Evolutionary conservation across 139 green algal genomes (phyloP).

Genomic region (Picochlorum costavermella): DNA sequence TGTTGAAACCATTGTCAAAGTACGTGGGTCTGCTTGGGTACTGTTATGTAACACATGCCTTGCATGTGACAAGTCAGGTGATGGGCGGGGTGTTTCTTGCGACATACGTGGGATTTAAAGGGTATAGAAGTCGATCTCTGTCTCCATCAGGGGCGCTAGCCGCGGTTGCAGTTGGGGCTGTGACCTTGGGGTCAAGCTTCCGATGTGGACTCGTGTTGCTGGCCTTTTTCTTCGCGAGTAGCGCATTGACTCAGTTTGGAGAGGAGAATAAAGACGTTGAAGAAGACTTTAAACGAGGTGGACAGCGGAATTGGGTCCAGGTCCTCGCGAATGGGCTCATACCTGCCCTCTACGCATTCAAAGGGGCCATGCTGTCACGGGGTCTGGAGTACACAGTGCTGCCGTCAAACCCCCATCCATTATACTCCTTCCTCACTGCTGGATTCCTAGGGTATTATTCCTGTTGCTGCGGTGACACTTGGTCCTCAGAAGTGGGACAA

Average conservation of each 20-base stretch:
- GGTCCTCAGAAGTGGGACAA: conserved; percentile 80
- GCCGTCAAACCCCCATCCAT: not conserved
- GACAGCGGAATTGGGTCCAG: conserved; percentile 75
- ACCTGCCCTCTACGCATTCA: conserved; percentile 20
- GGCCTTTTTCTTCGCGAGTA: conserved; percentile 67
- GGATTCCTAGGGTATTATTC: conserved; percentile 77
- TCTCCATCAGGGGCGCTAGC: conserved; percentile 18
- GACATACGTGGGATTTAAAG: conserved; percentile 1
- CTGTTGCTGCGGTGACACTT: conserved; percentile 90
- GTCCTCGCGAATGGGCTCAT: conserved; percentile 34
- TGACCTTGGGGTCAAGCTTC: conserved; percentile 51
- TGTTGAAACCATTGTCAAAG: conserved; percentile 9
- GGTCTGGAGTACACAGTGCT: conserved; percentile 12
- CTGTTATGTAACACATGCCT: conserved; percentile 13
- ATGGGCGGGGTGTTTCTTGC: conserved; percentile 17
- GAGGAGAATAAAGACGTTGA: conserved; percentile 66
- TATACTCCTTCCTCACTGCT: conserved; percentile 5
- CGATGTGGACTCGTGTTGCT: conserved; percentile 62
- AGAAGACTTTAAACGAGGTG: conserved; percentile 59
- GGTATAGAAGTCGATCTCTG: conserved; percentile 15
- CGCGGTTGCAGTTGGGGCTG: conserved; percentile 44
- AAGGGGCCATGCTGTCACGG: conserved; percentile 9
- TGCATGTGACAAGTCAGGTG: not conserved
- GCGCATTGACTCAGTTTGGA: conserved; percentile 63
- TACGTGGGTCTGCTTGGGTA: conserved; percentile 4